Base-by-base conservation (phyloP, 805 yeast genomes). In the Hemisphaericaspora nanyangensis region DNA sequence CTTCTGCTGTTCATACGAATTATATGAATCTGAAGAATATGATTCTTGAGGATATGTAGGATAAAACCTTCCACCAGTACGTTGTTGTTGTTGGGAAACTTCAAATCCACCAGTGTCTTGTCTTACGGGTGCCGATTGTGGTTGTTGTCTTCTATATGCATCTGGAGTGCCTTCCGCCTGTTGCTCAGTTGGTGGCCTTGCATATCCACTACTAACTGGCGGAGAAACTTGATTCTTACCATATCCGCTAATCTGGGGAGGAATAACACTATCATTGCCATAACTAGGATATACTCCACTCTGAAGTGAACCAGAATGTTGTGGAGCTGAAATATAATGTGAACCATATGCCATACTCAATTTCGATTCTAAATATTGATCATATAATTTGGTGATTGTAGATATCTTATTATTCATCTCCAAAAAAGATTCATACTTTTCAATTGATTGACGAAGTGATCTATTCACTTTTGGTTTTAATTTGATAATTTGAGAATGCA, bases 341-440 rank as follows among this genome's bases (percentile, higher is more conserved):
- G 48, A 55, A 6, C 61, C 60, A 48, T 65, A 67, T 1, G 70
- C 72, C 44, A 56, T 53, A 39, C 48, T 54, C 42, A 66, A 58
- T 43, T 65, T 65, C n/a, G 52, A 46, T 43, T 89, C 95, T 43
- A 88, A 66, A 35, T 84, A 71, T 43, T 75, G 76, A 56, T 88
- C 95, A 51, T 88, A 89, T n/a, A 83, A 66, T 44, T 83, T 74
- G 53, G 80, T 76, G 24, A 87, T 81, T 5, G 88, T 80, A 39
- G 85, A 81, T 39, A 89, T 74, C 51, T 89, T 87, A 34, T 83
- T 76, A 61, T 85, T 87, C 77, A 85, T 69, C 34, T 84, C 86
- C 46, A 84, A 73, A 45, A 81, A 73, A 16, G 63, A 58, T 37
- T 87, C 91, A 51, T 87, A 77, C 47, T 76, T 80, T 27, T 74